phyloP scores from a whole-genome alignment of 176 grass and related monocot species.

The Pontederia paniculata region DNA sequence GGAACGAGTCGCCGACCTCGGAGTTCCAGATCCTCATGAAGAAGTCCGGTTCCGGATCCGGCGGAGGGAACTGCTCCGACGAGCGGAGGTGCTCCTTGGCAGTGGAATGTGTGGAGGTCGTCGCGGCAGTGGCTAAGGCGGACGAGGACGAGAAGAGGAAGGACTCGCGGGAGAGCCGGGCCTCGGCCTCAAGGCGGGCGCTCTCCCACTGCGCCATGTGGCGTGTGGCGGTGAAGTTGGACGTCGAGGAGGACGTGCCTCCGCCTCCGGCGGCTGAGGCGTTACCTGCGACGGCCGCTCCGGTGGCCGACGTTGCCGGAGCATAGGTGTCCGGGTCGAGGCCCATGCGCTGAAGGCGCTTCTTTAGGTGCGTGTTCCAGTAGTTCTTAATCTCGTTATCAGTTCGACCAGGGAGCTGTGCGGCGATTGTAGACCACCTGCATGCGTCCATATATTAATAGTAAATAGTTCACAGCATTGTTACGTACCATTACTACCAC shows the following conservation, averaged over 20 bases:
- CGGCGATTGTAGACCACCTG: conserved; percentile 22
- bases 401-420: conserved; percentile 14
- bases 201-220: conserved; percentile 28
- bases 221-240: conserved; percentile 4
- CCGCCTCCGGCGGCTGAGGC: background rate
- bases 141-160: background rate
- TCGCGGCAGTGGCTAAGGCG: background rate
- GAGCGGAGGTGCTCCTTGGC: background rate
- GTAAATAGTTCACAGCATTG: no score
- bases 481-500: no score
- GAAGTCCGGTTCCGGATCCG: conserved; percentile 10
- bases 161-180: conserved; percentile 19
- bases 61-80: background rate
- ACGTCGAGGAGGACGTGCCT: no score
- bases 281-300: no score
- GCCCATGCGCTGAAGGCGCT: conserved; percentile 22
- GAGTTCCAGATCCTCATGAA: conserved; percentile 24
- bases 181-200: conserved; percentile 25
- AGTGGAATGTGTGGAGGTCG: background rate
- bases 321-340: conserved; percentile 8
- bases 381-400: conserved; percentile 32
- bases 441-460: background rate
- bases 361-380: conserved; percentile 28
- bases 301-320: background rate
- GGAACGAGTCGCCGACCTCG: conserved; percentile 18